These are phyloP conservation scores for Leucocoprinus birnbaumii DNA, from an alignment of 768 basidiomycete species.

Conservation along the genomic window DNA sequence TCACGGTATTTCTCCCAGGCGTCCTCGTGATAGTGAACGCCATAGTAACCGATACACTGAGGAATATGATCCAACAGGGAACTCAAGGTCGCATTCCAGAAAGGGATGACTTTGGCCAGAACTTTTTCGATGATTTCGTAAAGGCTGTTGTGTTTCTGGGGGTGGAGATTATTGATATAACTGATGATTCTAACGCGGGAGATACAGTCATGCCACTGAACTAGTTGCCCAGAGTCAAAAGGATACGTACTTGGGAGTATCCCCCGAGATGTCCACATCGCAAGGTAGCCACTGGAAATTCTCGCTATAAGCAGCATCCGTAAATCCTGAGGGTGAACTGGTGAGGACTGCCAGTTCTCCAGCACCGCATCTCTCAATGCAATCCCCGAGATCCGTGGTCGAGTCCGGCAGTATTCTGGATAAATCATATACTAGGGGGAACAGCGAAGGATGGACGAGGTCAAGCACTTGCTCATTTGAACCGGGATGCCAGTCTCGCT, in stretches of 20 bases:
- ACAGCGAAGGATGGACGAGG: slow-evolving; percentile 41
- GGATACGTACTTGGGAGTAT: slow-evolving; percentile 11
- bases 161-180: slow-evolving; percentile 41
- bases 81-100: slow-evolving; percentile 25
- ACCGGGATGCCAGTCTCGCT: slow-evolving; percentile 43
- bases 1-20: background rate
- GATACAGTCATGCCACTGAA: background rate
- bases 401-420: slow-evolving; percentile 15
- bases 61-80: background rate
- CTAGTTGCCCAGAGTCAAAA: background rate
- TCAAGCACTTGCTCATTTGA: slow-evolving; percentile 39
- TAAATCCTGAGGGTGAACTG: background rate
- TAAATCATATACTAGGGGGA: slow-evolving; percentile 30
- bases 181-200: slow-evolving; percentile 19
- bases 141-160: slow-evolving; percentile 19
- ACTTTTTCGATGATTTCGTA: slow-evolving; percentile 24
- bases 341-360: slow-evolving; percentile 9
- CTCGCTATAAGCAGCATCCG: slow-evolving; percentile 9
- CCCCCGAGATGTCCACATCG: slow-evolving; percentile 16
- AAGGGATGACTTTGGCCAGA: slow-evolving; percentile 23
- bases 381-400: slow-evolving; percentile 12
- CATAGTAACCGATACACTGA: background rate
- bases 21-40: background rate
- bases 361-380: slow-evolving; percentile 13
- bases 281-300: slow-evolving; percentile 21